Evolutionary conservation across 2,329 filamentous ascomycete genomes (phyloP), one percentile per base, ranked within the genome.

Genomic region (Fusarium sambucinum): DNA sequence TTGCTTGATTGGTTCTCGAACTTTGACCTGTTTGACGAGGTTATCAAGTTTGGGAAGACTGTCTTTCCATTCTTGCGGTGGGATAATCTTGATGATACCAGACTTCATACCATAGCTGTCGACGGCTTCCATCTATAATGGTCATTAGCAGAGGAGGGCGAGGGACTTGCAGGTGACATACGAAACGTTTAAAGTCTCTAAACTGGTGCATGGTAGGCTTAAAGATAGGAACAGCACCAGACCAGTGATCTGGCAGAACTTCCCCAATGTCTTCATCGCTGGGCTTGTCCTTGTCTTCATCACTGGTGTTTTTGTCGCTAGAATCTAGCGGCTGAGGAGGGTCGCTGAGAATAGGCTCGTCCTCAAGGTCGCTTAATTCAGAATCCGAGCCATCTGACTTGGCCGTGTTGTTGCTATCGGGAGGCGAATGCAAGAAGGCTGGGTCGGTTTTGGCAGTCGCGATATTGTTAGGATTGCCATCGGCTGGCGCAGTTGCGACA

Each of bases 91-190:
- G 76, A 98, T 89, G 73, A 99, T 97, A 35, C 96, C 96, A 23
- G 94, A 96, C 80, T 93, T 93, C 96, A 99, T 99, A 74, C 96
- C 96, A 78, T 97, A 97, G 69, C 89, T 88, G 79, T 99, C 93
- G 66, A 99, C 89, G 79, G 93, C 94, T 76, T 90, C 88, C 85
- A 90, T 90, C 88, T 90, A 60, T 38, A 50, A 70, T n/a, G 37
- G 9, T 54, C 58, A 76, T 79, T 66, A 80, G 77, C 63, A 55
- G 11, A 38, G 27, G 30, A 29, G 33, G 25, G 41, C 19, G 44
- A 32, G 32, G 27, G 29, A 23, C n/a, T 23, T 32, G 30, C 11
- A 44, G 30, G 30, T 13, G 62, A 82, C 87, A 70, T 83, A 98
- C 92, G 78, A 96, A 98, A 77, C 88, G 89, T 81, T 95, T 92